Evolutionary conservation across 1,284 basidiomycete genomes (phyloP), one percentile per base, ranked within the genome.

Genomic region (Veloboletus limbatus): DNA sequence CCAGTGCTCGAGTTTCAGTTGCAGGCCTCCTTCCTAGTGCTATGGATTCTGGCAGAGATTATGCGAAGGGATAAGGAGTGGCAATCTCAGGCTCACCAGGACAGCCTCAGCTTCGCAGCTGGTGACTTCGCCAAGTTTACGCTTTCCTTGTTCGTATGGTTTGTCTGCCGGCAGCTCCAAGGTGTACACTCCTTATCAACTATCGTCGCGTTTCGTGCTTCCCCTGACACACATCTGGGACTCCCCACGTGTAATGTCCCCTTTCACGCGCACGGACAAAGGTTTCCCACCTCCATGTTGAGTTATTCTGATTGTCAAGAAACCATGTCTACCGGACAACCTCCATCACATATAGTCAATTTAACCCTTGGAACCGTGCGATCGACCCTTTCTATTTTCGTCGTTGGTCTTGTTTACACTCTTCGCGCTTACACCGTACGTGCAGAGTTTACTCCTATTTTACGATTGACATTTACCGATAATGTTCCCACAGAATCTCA

Each of bases 371-470:
- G 52, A 14, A 41, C 22, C 36, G 30, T 49, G 43, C 50, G 52
- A 44, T 54, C 51, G 8, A 40, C n/a, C 8, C n/a, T 56, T 21
- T 42, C 43, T 22, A 53, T 61, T 35, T 40, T 57, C n/a, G 28
- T 39, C 36, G 48, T 51, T 33, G 42, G 52, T 6, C 26, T 52
- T 5, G 17, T 59, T 8, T 54, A 49, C 27, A 13, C 42, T 22
- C 45, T 61, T n/a, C 48, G 49, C 13, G 47, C 47, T 25, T 47
- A 53, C 42, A 36, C 28, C 22, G 60, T 65, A 53, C 26, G 62
- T 60, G 16, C 26, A 33, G 14, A n/a, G 8, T 34, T 38, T 21
- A 11, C 48, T 42, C 27, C 22, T 21, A 22, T 26, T 14, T 27
- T 8, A 35, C 20, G 28, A 22, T 26, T 33, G 13, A n/a, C 18